Conservation (phyloP, 805 yeast genomes). For the Yarrowia phangngaensis region DNA sequence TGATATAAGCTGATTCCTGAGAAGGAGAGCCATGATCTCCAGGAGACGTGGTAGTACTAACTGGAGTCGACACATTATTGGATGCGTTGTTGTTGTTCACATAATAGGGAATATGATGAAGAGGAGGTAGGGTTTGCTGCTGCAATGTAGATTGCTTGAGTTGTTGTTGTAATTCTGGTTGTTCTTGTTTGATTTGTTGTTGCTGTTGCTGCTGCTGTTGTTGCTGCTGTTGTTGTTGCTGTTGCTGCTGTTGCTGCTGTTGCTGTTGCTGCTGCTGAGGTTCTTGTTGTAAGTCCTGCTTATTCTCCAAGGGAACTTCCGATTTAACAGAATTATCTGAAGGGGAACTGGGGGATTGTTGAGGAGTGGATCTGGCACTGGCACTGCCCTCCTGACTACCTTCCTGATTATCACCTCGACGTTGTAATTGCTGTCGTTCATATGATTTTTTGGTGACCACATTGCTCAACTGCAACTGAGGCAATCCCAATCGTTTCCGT, state of each 20-base stretch:
- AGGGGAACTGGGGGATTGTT: too few species aligned
- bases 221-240: not conserved
- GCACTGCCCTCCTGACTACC: not conserved
- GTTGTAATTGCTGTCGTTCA: slow-evolving; percentile 22
- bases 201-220: slow-evolving; percentile 1
- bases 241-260: not conserved
- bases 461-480: slow-evolving; percentile 19
- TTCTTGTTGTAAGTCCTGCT: not conserved
- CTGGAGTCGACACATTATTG: not conserved
- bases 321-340: too few species aligned
- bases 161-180: not conserved
- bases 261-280: not conserved
- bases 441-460: slow-evolving; percentile 23
- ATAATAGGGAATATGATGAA: not conserved
- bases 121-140: not conserved
- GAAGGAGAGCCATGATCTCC: not conserved
- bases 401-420: not conserved
- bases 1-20: slow-evolving; percentile 7
- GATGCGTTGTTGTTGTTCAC: not conserved
- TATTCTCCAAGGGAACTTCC: not conserved
- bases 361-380: slow-evolving; percentile 2
- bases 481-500: slow-evolving; percentile 22
- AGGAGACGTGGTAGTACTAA: slow-evolving; percentile 1
- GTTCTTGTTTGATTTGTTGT: not conserved
- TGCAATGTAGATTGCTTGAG: not conserved